Conservation (phyloP, 2,329 filamentous ascomycete genomes). For the Alternaria ethzedia region DNA sequence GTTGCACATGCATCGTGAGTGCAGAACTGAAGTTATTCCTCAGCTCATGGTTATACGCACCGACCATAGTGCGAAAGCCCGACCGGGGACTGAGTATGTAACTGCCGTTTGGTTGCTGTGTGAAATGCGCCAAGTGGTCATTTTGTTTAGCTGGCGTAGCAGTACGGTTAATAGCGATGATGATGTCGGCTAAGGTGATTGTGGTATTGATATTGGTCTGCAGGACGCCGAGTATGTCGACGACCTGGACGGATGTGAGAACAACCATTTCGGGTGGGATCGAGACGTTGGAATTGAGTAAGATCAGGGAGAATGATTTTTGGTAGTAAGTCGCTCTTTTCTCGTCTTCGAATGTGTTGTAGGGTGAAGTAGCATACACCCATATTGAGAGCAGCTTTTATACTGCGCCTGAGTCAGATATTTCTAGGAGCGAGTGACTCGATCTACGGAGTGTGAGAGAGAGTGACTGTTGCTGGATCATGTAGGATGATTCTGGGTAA, state of each 20-base stretch:
- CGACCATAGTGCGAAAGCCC: too few relatives aligned
- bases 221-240: too few relatives aligned
- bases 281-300: too few relatives aligned
- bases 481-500: not conserved
- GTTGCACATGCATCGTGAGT: accelerated
- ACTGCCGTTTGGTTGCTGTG: too few relatives aligned
- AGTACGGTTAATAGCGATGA: too few relatives aligned
- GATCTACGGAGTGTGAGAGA: accelerated
- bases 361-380: not conserved
- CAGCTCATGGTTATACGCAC: not conserved
- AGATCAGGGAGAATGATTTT: too few relatives aligned
- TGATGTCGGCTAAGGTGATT: too few relatives aligned
- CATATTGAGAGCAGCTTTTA: not conserved
- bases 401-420: not conserved
- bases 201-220: too few relatives aligned
- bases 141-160: too few relatives aligned
- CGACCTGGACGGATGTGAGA: too few relatives aligned
- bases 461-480: not conserved
- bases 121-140: too few relatives aligned
- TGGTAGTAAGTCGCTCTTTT: not conserved
- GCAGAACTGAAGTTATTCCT: accelerated
- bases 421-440: accelerated
- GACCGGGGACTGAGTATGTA: not conserved
- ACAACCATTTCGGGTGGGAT: too few relatives aligned
- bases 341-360: not conserved